Percentiles rank a stretch among this genome's conserved stretches.
Evolutionary conservation across 306 rosid species (phyloP).

Genomic region (Quercus ilex): DNA sequence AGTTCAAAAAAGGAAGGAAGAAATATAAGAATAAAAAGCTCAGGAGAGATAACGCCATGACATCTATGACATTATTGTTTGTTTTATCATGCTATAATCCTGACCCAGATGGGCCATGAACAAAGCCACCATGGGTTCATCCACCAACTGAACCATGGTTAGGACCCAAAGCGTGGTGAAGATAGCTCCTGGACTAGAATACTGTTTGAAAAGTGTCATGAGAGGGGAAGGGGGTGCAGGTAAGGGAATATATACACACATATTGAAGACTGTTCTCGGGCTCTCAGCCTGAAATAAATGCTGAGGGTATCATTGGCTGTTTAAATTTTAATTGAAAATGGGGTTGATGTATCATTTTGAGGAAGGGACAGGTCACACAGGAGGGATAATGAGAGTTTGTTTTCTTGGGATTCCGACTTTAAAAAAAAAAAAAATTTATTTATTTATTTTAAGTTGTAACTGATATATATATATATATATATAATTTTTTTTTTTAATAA

Average conservation of each 20-base stretch:
- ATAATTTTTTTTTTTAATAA: no score
- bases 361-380: conserved; percentile 40
- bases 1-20: conserved; percentile 2
- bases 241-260: conserved; percentile 24
- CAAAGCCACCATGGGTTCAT: not conserved
- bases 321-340: conserved; percentile 40
- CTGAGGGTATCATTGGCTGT: conserved; percentile 46
- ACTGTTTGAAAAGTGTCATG: conserved; percentile 25
- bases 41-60: conserved; percentile 88
- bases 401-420: conserved; percentile 60
- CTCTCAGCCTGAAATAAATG: conserved; percentile 30
- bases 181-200: not conserved
- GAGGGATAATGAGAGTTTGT: conserved; percentile 63
- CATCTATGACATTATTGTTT: conserved; percentile 14
- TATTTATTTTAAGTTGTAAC: not conserved
- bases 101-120: conserved; percentile 5
- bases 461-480: no score
- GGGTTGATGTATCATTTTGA: conserved; percentile 63
- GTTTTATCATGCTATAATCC: not conserved
- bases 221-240: conserved; percentile 1
- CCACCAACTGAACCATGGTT: not conserved
- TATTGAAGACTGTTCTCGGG: conserved; percentile 18
- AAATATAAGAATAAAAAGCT: conserved; percentile 51
- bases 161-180: not conserved
- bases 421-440: not conserved